A percentile compares a stretch with the other conserved stretches of the same genome.
Evolutionary conservation across 108 stramenopile species (phyloP).

Genomic region (Skeletonema menzelii): DNA sequence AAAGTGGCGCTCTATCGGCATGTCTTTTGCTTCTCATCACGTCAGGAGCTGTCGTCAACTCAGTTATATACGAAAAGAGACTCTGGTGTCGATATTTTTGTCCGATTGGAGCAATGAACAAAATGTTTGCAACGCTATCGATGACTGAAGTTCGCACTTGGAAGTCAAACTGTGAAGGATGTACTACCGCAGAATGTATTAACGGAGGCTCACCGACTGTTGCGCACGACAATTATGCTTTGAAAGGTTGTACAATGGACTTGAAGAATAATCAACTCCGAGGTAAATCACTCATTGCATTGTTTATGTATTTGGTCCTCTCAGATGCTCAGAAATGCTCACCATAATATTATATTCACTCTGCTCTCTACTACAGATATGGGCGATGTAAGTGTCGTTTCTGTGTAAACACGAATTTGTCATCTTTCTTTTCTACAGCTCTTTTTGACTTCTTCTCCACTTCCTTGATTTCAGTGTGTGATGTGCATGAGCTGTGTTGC

Average conservation of each 20-base stretch:
- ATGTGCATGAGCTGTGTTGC: constrained; percentile 50
- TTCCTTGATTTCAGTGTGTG: constrained; percentile 12
- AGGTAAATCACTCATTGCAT: neutral
- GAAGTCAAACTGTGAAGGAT: constrained; percentile 41
- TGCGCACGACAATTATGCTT: constrained; percentile 14
- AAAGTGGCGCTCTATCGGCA: constrained; percentile 22
- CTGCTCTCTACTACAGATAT: constrained; percentile 1
- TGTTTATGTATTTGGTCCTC: neutral
- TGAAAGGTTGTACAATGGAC: constrained; percentile 46
- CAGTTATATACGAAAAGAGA: constrained; percentile 28
- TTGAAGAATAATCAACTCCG: constrained; percentile 44
- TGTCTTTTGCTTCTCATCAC: constrained; percentile 43
- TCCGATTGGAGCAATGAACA: constrained; percentile 44
- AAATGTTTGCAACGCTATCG: constrained; percentile 33
- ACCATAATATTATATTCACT: too few relatives aligned
- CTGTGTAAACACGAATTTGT: neutral
- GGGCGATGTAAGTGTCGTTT: constrained; percentile 12
- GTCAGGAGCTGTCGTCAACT: constrained; percentile 35
- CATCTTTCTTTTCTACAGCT: neutral
- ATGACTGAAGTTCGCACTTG: constrained; percentile 38
- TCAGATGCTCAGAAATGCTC: neutral
- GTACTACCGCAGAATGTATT: constrained; percentile 23
- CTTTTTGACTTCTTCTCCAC: neutral
- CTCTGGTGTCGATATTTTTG: constrained; percentile 43
- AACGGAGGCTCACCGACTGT: constrained; percentile 29